Conservation (phyloP, 2,329 filamentous ascomycete species). For the Pseudogymnoascus sp. region DNA sequence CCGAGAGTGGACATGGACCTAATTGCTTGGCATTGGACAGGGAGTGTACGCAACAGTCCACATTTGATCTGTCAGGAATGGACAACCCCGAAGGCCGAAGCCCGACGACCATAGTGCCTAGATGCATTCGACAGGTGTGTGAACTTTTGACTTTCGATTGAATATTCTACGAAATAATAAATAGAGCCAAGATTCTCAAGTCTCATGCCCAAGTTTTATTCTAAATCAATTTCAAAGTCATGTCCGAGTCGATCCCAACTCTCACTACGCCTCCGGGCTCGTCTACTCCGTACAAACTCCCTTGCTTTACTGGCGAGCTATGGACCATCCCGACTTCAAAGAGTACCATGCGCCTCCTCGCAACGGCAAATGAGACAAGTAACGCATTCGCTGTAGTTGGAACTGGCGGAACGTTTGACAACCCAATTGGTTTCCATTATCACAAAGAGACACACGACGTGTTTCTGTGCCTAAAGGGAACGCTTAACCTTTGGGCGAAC, state of each 20-base stretch:
- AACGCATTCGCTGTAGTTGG: slow-evolving; percentile 23
- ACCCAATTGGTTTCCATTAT: slow-evolving; percentile 42
- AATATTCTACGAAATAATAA: not conserved
- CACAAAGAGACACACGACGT: slow-evolving; percentile 49
- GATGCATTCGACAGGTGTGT: not conserved
- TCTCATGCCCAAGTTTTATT: not conserved
- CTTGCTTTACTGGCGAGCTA: slow-evolving; percentile 20
- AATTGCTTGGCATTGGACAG: not conserved
- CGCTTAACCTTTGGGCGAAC: slow-evolving; percentile 48
- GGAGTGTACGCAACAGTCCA: not conserved
- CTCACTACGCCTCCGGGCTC: not conserved
- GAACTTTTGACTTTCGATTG: not conserved
- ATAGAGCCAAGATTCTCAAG: not conserved
- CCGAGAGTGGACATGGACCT: not conserved
- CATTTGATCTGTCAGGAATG: not conserved
- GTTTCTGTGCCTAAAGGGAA: slow-evolving; percentile 47
- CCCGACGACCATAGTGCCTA: not conserved
- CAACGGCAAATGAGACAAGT: slow-evolving; percentile 22
- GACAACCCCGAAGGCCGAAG: not conserved
- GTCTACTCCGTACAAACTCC: slow-evolving; percentile 15
- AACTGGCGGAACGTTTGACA: slow-evolving; percentile 20
- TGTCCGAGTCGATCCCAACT: not conserved
- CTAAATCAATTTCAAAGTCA: not conserved
- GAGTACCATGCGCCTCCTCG: slow-evolving; percentile 20
- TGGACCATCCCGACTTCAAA: slow-evolving; percentile 23